Evolutionary conservation across 208 protist species (phyloP), one percentile per base, ranked within the genome.

Genomic region (Trypanosoma cruzi): DNA sequence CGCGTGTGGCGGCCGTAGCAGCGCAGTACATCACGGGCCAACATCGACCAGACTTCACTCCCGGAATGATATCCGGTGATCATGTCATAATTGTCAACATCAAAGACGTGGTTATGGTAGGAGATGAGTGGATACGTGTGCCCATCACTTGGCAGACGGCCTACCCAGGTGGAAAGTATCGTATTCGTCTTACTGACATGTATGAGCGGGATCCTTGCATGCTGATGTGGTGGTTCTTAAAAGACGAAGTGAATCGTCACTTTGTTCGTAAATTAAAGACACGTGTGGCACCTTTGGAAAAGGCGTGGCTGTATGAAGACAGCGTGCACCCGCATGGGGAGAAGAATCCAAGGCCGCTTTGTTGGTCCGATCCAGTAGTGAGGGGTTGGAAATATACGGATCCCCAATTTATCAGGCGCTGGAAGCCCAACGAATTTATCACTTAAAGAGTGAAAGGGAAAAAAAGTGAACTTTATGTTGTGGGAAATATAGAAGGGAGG

Each of bases 201-300:
- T 97, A 95, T 78, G 88, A 97, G 73, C 89, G 92, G 3, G 92
- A 97, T 68, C 92, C 92, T 4, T 97, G 92, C 80, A 97, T 97
- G 92, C 79, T 97, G 36, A 93, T 97, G 88, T 97, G 87, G 85
- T 94, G 88, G 85, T 97, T 86, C 65, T 61, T 97, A 10, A 94
- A 94, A 72, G 88, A 95, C 68, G 90, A 97, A 65, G 90, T 97
- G 28, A 97, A 95, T 54, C 73, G 79, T 13, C 85, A 96, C 74
- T 96, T 96, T 83, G 88, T 93, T 31, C 88, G 92, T 10, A 96
- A 96, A 77, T 81, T 96, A 16, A 96, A 96, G 78, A 95, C 74
- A 34, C 86, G 92, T 66, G 82, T 84, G 5, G 92, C 92, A 26
- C 92, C 92, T 29, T 67, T 97, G 55, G 92, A 97, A 75, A 97